A percentile compares a stretch with the other conserved stretches of the same genome.
phyloP scores from a whole-genome alignment of 495 filamentous ascomycete genomes.

The Penicillium samsonianum region DNA sequence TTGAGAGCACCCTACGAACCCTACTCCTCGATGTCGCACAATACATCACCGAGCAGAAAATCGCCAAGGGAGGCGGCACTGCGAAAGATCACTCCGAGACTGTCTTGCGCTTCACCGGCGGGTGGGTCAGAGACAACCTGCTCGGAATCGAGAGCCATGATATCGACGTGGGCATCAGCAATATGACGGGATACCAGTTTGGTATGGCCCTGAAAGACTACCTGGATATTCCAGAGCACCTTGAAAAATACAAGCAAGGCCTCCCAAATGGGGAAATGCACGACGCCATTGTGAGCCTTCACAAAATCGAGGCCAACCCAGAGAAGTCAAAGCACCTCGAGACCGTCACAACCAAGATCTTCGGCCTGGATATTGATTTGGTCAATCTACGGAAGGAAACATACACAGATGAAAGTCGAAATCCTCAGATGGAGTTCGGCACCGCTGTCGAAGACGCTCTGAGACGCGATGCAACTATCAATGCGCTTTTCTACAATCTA shows the following conservation, averaged over 20 bases:
- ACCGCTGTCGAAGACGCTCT: constrained; percentile 87
- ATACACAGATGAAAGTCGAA: constrained; percentile 81
- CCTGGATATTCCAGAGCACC: constrained; percentile 52
- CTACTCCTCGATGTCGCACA: constrained; percentile 75
- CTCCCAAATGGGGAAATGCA: constrained; percentile 32
- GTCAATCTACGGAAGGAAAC: constrained; percentile 93
- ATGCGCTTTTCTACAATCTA: constrained; percentile 95
- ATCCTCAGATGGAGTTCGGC: constrained; percentile 91
- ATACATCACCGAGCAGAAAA: constrained; percentile 61
- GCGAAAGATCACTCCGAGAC: constrained; percentile 26
- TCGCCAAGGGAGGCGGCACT: constrained; percentile 37
- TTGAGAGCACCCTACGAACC: constrained; percentile 66
- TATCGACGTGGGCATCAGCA: constrained; percentile 93
- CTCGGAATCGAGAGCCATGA: constrained; percentile 79
- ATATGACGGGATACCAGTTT: constrained; percentile 89
- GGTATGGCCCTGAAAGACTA: constrained; percentile 62
- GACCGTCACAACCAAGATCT: constrained; percentile 81
- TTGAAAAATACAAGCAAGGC: constrained; percentile 54
- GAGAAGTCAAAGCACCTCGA: constrained; percentile 98
- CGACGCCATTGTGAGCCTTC: constrained; percentile 53
- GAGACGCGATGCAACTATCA: constrained; percentile 89
- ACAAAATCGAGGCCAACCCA: constrained; percentile 85
- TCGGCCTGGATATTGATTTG: constrained; percentile 88
- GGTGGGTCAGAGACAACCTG: constrained; percentile 98
- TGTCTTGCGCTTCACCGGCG: constrained; percentile 82